A percentile compares a stretch with the other conserved stretches of the same genome.
phyloP scores from a whole-genome alignment of 352 stramenopile species.

The Phytophthora hibernalis region DNA sequence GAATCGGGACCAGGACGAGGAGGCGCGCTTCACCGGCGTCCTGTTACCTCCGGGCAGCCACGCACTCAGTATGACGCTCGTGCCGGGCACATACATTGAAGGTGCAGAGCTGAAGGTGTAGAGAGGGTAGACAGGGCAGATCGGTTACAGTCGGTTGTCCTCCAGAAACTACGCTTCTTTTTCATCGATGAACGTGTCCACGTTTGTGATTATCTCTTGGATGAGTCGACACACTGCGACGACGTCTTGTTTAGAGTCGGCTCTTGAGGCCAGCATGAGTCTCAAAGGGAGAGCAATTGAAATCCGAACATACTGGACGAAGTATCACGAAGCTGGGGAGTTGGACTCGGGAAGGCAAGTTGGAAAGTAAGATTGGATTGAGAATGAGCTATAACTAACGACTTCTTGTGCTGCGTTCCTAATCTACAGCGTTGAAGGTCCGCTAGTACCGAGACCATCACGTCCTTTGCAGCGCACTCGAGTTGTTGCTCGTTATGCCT shows the following conservation, averaged over 20 bases:
- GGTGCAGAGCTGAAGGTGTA: slow-evolving; percentile 33
- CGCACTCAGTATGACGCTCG: slow-evolving; percentile 74
- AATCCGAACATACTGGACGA: too few species aligned
- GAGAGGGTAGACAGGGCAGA: background rate
- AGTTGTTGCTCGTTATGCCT: too few species aligned
- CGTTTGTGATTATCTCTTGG: slow-evolving; percentile 75
- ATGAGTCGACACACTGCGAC: slow-evolving; percentile 46
- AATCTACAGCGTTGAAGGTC: too few species aligned
- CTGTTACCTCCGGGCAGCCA: slow-evolving; percentile 46
- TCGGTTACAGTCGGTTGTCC: slow-evolving; percentile 46
- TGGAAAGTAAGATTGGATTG: too few species aligned
- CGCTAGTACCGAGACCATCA: too few species aligned
- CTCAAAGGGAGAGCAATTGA: too few species aligned
- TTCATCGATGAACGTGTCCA: slow-evolving; percentile 80
- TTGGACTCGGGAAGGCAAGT: too few species aligned
- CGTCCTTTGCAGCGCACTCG: too few species aligned
- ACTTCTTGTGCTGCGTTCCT: too few species aligned
- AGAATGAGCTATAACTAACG: too few species aligned
- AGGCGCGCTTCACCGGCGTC: slow-evolving; percentile 37
- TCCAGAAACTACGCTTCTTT: slow-evolving; percentile 65
- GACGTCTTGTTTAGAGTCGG: slow-evolving; percentile 19
- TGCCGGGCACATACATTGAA: slow-evolving; percentile 86
- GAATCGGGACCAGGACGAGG: slow-evolving; percentile 47
- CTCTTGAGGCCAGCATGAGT: too few species aligned
- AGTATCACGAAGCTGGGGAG: too few species aligned